Evolutionary conservation across 306 rosid species (phyloP).

Genomic region (Oemleria cerasiformis): DNA sequence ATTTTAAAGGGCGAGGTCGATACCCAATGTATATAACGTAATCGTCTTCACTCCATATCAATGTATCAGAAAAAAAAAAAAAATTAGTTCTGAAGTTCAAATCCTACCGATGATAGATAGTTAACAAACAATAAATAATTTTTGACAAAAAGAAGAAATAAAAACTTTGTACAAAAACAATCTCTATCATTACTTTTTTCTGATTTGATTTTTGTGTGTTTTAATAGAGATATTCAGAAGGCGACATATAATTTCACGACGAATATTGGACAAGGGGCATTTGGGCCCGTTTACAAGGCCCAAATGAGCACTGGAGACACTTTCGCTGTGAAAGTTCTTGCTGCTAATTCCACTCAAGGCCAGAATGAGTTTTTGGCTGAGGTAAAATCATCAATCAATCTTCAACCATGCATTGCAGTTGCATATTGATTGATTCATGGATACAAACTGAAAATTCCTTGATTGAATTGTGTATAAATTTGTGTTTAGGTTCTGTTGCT

Average conservation of each 20-base stretch:
- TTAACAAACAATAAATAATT: too few species aligned
- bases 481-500: constrained; percentile 10
- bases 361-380: constrained; percentile 12
- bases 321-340: constrained; percentile 10
- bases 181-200: too few species aligned
- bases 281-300: constrained; percentile 18
- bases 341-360: constrained; percentile 11
- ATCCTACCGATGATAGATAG: too few species aligned
- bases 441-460: background rate
- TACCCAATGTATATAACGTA: too few species aligned
- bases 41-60: too few species aligned
- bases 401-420: background rate
- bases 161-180: too few species aligned
- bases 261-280: constrained; percentile 3
- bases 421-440: background rate
- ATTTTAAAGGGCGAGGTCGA: too few species aligned
- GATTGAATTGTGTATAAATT: background rate
- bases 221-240: background rate
- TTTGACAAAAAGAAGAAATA: too few species aligned
- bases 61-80: too few species aligned
- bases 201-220: background rate
- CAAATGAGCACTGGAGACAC: constrained; percentile 13
- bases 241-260: constrained; percentile 5
- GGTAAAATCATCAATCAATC: background rate
- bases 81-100: too few species aligned